Base-by-base conservation (phyloP, 805 yeast species). In the Kodamaea leandrae region DNA sequence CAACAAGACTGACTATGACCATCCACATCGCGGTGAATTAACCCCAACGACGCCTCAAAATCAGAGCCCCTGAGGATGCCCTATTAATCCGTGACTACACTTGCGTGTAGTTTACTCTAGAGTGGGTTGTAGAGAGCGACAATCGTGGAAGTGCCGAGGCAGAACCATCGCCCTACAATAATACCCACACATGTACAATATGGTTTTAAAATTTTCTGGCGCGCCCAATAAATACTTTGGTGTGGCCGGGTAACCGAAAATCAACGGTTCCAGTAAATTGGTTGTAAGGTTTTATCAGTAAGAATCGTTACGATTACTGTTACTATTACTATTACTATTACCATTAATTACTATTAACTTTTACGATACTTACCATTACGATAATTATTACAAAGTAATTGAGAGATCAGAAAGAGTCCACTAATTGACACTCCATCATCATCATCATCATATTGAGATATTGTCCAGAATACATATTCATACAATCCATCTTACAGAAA, bases 41-140 rank as follows among this genome's bases (percentile, higher is more conserved):
- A 39, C 45, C 36, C 32, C 27, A 23, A 33, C 20, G 36, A 26
- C 30, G 43, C 44, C 42, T 43, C 42, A 20, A 13, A 27, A 28
- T 23, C 40, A 42, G 25, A 24, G 43, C 32, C 42, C 40, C 41
- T 64, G 53, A 52, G 55, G 60, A 58, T 61, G 69, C 69, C 72
- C 68, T 68, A 53, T 55, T 48, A 42, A 50, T 60, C 72, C 72
- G 44, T 59, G 64, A 68, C 71, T 65, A 66, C 63, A 17, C 32
- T 10, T 13, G 17, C 63, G 58, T 57, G 64, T 63, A 66, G 73
- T 66, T 42, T 58, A 57, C 72, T 70, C 64, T 70, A 52, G 74
- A 52, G 66, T 65, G 70, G 57, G 72, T 70, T 70, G 75, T 70
- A 70, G 75, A 69, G 75, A 70, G 75, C 66, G 57, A 53, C 63